Conservation (phyloP, 1,284 basidiomycete genomes). For the Microbotryum saponariae region DNA sequence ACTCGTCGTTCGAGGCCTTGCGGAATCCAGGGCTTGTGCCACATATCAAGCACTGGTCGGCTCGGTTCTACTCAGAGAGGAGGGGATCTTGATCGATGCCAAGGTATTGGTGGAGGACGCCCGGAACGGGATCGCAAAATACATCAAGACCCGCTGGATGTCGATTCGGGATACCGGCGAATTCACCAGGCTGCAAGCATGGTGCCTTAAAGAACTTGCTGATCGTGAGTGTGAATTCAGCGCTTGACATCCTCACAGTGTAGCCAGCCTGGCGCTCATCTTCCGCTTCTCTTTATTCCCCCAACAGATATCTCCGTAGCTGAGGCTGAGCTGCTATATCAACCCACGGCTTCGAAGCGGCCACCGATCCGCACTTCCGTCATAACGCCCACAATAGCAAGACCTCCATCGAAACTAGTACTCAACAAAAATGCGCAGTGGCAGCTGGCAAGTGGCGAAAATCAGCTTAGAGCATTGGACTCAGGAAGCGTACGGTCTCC, state of each 20-base stretch:
- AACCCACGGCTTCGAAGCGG: too few relatives aligned
- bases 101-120: conserved; percentile 55
- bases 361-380: too few relatives aligned
- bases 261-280: background rate
- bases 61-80: conserved; percentile 35
- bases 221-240: conserved; percentile 52
- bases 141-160: conserved; percentile 57
- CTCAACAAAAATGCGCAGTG: too few relatives aligned
- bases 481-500: too few relatives aligned
- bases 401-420: too few relatives aligned
- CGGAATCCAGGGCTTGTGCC: conserved; percentile 40
- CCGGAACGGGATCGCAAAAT: conserved; percentile 52
- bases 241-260: too few relatives aligned
- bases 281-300: background rate
- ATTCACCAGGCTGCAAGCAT: conserved; percentile 69
- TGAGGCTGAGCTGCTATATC: too few relatives aligned
- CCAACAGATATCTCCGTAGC: conserved; percentile 52
- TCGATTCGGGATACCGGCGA: conserved; percentile 68
- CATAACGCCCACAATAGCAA: too few relatives aligned
- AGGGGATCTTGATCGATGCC: conserved; percentile 21
- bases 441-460: too few relatives aligned
- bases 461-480: too few relatives aligned
- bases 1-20: conserved; percentile 34
- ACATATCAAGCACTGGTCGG: conserved; percentile 36
- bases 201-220: conserved; percentile 79